Evolutionary conservation across 2,329 filamentous ascomycete species (phyloP).

Genomic region (Decorospora gaudefroyi): DNA sequence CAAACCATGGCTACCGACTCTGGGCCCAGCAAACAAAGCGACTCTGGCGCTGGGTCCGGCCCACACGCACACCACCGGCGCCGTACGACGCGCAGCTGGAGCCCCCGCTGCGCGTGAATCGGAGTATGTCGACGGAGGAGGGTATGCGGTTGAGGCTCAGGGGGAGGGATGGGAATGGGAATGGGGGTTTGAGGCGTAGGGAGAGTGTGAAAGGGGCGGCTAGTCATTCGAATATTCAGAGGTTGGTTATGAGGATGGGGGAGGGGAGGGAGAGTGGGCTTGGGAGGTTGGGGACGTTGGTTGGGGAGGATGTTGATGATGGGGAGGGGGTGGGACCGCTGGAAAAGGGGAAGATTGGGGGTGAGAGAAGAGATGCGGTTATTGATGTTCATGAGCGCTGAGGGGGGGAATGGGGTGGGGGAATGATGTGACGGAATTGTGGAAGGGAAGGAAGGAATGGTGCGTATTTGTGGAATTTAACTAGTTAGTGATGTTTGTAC

Average conservation of each 20-base stretch:
- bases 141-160: slow-evolving; percentile 34
- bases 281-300: slow-evolving; percentile 28
- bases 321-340: neutral
- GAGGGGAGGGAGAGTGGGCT: slow-evolving; percentile 36
- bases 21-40: slow-evolving; percentile 42
- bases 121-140: slow-evolving; percentile 37
- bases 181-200: slow-evolving; percentile 8
- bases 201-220: slow-evolving; percentile 19
- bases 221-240: slow-evolving; percentile 38
- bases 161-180: slow-evolving; percentile 3
- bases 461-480: no score
- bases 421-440: no score
- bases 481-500: no score
- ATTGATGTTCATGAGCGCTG: slow-evolving; percentile 25
- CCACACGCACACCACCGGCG: slow-evolving; percentile 16
- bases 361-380: slow-evolving; percentile 26
- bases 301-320: slow-evolving; percentile 12
- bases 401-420: no score
- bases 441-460: no score
- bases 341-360: slow-evolving; percentile 7
- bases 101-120: slow-evolving; percentile 16
- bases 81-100: slow-evolving; percentile 14
- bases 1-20: slow-evolving; percentile 47
- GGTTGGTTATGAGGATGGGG: slow-evolving; percentile 35
- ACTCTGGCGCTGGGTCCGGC: slow-evolving; percentile 35